Percentiles rank a stretch among this genome's conserved stretches.
Conservation (phyloP, 2,329 filamentous ascomycete species). For the Stenocarpella maydis region DNA sequence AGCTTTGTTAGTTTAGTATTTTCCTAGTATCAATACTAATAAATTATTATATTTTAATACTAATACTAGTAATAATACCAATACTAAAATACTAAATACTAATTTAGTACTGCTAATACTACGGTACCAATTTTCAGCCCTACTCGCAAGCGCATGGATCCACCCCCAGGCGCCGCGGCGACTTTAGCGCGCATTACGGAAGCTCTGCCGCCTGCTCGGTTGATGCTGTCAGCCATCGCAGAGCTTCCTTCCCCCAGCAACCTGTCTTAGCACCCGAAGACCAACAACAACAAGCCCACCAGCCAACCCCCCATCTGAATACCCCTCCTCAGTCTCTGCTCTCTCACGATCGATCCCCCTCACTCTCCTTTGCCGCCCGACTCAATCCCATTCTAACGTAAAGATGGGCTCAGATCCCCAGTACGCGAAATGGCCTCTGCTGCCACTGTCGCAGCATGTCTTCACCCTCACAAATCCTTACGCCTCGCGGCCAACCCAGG, state of each 20-base stretch:
- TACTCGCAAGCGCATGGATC: constrained; percentile 1
- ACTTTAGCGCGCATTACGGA: constrained; percentile 28
- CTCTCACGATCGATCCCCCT: background rate
- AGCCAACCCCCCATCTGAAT: background rate
- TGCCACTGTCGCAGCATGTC: constrained; percentile 84
- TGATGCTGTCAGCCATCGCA: constrained; percentile 1
- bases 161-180: background rate
- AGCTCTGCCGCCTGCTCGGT: constrained; percentile 33
- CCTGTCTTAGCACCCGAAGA: constrained; percentile 23
- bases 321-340: background rate
- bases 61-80: too few relatives aligned
- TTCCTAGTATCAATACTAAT: too few relatives aligned
- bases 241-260: constrained; percentile 22
- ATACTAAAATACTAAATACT: too few relatives aligned
- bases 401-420: constrained; percentile 83
- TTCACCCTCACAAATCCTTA: constrained; percentile 87
- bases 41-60: too few relatives aligned
- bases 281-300: background rate
- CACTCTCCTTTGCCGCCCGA: background rate
- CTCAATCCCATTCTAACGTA: constrained; percentile 34
- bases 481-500: constrained; percentile 70
- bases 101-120: too few relatives aligned
- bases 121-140: too few relatives aligned
- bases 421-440: constrained; percentile 84
- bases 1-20: too few relatives aligned